Conservation (phyloP, 2,329 filamentous ascomycete genomes). For the Xylariaceae sp. region DNA sequence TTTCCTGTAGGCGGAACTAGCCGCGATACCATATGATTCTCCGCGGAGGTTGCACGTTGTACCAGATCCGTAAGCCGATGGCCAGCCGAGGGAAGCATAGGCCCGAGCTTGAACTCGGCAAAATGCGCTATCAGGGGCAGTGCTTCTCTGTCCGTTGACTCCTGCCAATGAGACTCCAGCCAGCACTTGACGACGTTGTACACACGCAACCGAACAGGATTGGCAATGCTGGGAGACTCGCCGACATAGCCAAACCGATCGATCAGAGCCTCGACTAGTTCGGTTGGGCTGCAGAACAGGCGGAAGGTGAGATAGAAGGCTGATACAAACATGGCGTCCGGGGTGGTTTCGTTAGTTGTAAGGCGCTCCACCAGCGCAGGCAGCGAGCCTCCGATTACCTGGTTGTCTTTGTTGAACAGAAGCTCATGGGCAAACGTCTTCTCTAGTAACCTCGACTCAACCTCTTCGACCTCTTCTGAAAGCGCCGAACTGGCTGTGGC, state of each 20-base stretch:
- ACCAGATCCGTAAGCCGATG: constrained; percentile 75
- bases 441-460: constrained; percentile 79
- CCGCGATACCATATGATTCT: constrained; percentile 73
- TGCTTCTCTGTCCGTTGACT: constrained; percentile 71
- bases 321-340: constrained; percentile 84
- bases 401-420: constrained; percentile 88
- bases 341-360: constrained; percentile 87
- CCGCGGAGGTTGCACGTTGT: constrained; percentile 67
- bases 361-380: constrained; percentile 89
- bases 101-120: constrained; percentile 64
- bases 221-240: constrained; percentile 67
- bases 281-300: constrained; percentile 76
- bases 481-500: constrained; percentile 57
- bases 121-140: constrained; percentile 74
- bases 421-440: constrained; percentile 90
- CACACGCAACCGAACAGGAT: constrained; percentile 79
- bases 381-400: constrained; percentile 88
- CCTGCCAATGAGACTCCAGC: constrained; percentile 93
- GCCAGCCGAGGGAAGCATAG: constrained; percentile 68
- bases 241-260: constrained; percentile 89
- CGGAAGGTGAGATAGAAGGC: constrained; percentile 96
- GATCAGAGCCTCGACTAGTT: constrained; percentile 76
- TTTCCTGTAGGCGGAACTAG: constrained; percentile 83
- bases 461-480: constrained; percentile 72
- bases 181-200: constrained; percentile 97